Evolutionary conservation across 2,329 filamentous ascomycete genomes (phyloP).

Genomic region (Trichoderma guizhouense): DNA sequence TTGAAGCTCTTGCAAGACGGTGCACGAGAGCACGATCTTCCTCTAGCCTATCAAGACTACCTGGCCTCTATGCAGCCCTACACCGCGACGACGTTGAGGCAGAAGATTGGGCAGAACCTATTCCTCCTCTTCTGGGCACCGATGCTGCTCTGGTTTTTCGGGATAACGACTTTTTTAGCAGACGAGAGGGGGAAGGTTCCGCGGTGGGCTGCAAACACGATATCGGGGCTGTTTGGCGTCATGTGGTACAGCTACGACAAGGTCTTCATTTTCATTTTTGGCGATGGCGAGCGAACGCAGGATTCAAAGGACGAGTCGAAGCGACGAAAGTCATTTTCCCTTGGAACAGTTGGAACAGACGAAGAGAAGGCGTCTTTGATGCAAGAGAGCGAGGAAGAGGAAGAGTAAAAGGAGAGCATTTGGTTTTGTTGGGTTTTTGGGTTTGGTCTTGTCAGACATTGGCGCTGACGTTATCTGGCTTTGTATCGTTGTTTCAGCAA

Average conservation of each 20-base stretch:
- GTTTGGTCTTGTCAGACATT: neutral
- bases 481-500: neutral
- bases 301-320: constrained; percentile 29
- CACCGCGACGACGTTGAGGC: constrained; percentile 61
- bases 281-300: constrained; percentile 74
- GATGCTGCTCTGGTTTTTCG: constrained; percentile 55
- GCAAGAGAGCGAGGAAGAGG: neutral
- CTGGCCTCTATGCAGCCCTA: constrained; percentile 68
- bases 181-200: constrained; percentile 67
- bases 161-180: constrained; percentile 45
- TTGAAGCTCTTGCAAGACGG: constrained; percentile 76
- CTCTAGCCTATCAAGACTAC: constrained; percentile 72
- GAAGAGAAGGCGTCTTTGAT: constrained; percentile 11
- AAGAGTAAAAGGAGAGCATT: neutral
- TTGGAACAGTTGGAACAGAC: neutral
- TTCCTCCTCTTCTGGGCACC: constrained; percentile 56
- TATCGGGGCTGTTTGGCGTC: constrained; percentile 50
- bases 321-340: neutral
- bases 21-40: constrained; percentile 75
- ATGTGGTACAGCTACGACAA: constrained; percentile 46
- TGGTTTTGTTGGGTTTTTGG: neutral
- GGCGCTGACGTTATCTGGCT: neutral
- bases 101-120: constrained; percentile 61
- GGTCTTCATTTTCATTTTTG: constrained; percentile 62
- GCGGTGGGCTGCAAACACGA: constrained; percentile 57